A percentile compares a stretch with the other conserved stretches of the same genome.
Evolutionary conservation across 2,329 filamentous ascomycete genomes (phyloP).

Genomic region (Aspergillus fumigatiaffinis): DNA sequence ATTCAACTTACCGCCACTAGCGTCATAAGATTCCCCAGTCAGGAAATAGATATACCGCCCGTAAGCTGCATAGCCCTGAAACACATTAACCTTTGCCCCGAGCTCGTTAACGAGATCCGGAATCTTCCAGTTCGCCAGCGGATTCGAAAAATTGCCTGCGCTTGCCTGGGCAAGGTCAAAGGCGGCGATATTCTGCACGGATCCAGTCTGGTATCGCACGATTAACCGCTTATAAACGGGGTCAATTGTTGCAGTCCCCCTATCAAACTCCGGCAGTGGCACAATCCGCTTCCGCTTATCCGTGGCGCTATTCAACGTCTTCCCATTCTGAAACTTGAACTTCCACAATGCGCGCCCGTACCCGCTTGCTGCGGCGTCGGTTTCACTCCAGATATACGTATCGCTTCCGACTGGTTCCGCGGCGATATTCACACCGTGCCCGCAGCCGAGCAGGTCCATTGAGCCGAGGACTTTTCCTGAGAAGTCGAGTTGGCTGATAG

Average conservation of each 20-base stretch:
- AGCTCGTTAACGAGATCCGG: conserved; percentile 5
- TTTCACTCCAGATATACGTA: conserved; percentile 20
- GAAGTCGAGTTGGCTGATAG: conserved; percentile 20
- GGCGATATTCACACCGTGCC: conserved; percentile 17
- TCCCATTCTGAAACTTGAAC: conserved; percentile 18
- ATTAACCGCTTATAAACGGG: conserved; percentile 14
- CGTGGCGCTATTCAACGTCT: conserved; percentile 5
- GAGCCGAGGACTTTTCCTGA: conserved; percentile 15
- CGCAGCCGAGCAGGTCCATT: conserved; percentile 18
- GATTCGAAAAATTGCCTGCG: conserved; percentile 14
- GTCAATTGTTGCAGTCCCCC: conserved; percentile 7
- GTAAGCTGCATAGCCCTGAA: conserved; percentile 17
- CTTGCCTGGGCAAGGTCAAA: conserved; percentile 13
- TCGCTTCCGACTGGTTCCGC: conserved; percentile 11
- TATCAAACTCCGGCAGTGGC: not conserved
- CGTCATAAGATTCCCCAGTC: conserved; percentile 14
- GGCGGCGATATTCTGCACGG: conserved; percentile 14
- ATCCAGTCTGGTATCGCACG: conserved; percentile 11
- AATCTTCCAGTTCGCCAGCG: conserved; percentile 12
- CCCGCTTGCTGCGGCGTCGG: conserved; percentile 16
- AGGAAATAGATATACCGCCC: conserved; percentile 18
- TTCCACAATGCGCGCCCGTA: conserved; percentile 17
- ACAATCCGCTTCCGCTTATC: conserved; percentile 11
- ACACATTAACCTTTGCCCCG: conserved; percentile 1
- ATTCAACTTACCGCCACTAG: conserved; percentile 9